phyloP scores from a whole-genome alignment of 345 rosid species.

The Eucalyptus virginea region DNA sequence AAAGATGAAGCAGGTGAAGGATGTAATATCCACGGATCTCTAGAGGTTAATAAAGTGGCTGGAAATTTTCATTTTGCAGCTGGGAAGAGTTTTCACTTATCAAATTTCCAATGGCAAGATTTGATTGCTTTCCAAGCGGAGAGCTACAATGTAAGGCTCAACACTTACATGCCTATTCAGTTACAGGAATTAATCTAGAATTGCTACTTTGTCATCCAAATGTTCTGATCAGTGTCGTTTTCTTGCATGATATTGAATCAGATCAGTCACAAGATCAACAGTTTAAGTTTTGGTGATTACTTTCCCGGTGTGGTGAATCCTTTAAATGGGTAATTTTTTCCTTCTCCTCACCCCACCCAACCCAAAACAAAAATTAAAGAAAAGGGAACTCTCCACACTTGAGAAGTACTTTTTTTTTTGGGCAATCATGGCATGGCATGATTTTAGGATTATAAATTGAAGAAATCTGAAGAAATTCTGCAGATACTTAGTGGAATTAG shows the following conservation, averaged over 20 bases:
- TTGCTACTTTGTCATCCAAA: not conserved
- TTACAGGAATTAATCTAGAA: not conserved
- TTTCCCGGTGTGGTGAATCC: conserved; percentile 91
- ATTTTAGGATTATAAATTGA: not conserved
- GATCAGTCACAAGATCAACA: conserved; percentile 75
- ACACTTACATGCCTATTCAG: not conserved
- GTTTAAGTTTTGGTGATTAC: conserved; percentile 66
- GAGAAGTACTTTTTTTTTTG: not conserved
- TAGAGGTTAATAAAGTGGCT: conserved; percentile 91
- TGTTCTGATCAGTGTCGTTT: not conserved
- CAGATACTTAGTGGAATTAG: not conserved
- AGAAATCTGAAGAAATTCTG: not conserved
- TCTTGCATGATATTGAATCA: conserved; percentile 1
- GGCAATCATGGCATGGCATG: not conserved
- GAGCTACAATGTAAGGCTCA: conserved; percentile 55
- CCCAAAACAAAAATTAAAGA: not conserved
- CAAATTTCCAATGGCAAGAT: conserved; percentile 56
- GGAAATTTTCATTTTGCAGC: conserved; percentile 82
- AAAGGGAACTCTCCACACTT: not conserved
- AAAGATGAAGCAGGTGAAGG: conserved; percentile 93
- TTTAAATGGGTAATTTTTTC: conserved; percentile 53
- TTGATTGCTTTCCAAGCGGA: conserved; percentile 57
- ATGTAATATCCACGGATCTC: conserved; percentile 68
- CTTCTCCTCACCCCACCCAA: not conserved
- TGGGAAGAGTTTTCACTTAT: conserved; percentile 74